Evolutionary conservation across 2,329 filamentous ascomycete species (phyloP), one percentile per base, ranked within the genome.

Genomic region (Juglanconis juglandina): DNA sequence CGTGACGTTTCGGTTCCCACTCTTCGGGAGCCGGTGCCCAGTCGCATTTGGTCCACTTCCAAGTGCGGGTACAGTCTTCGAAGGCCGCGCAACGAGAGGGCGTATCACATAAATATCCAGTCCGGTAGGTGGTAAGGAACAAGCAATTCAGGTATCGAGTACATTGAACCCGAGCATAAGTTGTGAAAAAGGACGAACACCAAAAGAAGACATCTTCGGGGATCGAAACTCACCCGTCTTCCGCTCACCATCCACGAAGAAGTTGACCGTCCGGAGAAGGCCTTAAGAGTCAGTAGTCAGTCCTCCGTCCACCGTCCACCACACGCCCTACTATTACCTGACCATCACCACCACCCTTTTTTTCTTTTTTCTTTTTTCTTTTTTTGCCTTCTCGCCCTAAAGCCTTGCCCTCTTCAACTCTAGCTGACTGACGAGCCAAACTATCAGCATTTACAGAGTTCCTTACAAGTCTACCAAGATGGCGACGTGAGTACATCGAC

Each of bases 401-500:
- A 24, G 24, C 24, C 24, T 24, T 24, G 24, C n/a, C 49, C 11
- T 37, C 33, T 52, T 52, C 11, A 4, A 37, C 30, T 33, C 10
- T 39, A 24, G 14, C 24, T 39, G 9, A 39, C 39, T 52, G n/a
- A 47, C 9, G 13, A 35, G 14, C 30, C 13, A 54, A 35, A 33
- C 30, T 46, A 10, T 34, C 46, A 44, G 48, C n/a, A 41, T 52
- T 44, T 51, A 17, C 14, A 37, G 35, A 13, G n/a, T 51, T 30
- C 44, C 32, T 50, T 34, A 42, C n/a, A 39, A 52, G 17, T 42
- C 17, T 24, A 47, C 44, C 39, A 59, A 56, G 42, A 63, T 63
- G 62, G 66, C 69, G 60, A 71, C 68, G 69, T 68, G 58, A 63
- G 61, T 58, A 33, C 52, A 49, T 33, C 37, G 17, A 11, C 42